Evolutionary conservation across 2,329 filamentous ascomycete species (phyloP).

Genomic region (Bipolaris bicolor): DNA sequence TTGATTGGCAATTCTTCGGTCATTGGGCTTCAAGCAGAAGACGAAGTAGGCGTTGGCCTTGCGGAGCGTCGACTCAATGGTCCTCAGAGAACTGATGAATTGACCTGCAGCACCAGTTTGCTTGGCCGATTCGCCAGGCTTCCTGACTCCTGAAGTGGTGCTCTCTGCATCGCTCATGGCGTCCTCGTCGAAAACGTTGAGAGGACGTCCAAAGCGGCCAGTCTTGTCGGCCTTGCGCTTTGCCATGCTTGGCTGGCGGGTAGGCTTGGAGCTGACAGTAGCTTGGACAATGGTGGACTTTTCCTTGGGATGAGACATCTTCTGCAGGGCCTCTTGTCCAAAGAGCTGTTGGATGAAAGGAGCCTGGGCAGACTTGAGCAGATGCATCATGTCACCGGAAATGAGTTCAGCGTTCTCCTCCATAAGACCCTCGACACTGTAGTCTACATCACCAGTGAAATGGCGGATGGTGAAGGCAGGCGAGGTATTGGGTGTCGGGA

Average conservation of each 20-base stretch:
- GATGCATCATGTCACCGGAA: conserved; percentile 92
- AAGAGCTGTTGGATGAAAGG: conserved; percentile 89
- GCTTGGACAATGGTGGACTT: conserved; percentile 91
- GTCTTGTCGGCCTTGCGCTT: conserved; percentile 71
- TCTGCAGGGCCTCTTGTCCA: conserved; percentile 93
- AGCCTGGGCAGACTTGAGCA: conserved; percentile 86
- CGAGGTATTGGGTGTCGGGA: conserved; percentile 79
- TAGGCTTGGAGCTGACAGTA: conserved; percentile 92
- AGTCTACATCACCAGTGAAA: conserved; percentile 96
- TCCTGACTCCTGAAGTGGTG: conserved; percentile 51
- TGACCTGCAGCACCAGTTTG: conserved; percentile 92
- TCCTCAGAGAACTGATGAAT: conserved; percentile 86
- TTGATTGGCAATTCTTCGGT: conserved; percentile 95
- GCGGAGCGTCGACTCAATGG: conserved; percentile 84
- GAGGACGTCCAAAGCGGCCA: conserved; percentile 52
- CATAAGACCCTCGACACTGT: conserved; percentile 81
- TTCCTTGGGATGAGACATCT: conserved; percentile 91
- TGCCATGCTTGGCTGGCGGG: conserved; percentile 91
- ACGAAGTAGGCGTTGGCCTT: conserved; percentile 95
- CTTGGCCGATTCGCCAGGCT: conserved; percentile 44
- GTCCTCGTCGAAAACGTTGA: conserved; percentile 54
- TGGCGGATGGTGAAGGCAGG: conserved; percentile 90
- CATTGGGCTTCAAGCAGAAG: conserved; percentile 97
- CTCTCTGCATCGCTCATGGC: conserved; percentile 52
- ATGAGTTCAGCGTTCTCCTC: conserved; percentile 98